Conservation (phyloP, 2,329 filamentous ascomycete genomes). For the Raffaelea albimanens region DNA sequence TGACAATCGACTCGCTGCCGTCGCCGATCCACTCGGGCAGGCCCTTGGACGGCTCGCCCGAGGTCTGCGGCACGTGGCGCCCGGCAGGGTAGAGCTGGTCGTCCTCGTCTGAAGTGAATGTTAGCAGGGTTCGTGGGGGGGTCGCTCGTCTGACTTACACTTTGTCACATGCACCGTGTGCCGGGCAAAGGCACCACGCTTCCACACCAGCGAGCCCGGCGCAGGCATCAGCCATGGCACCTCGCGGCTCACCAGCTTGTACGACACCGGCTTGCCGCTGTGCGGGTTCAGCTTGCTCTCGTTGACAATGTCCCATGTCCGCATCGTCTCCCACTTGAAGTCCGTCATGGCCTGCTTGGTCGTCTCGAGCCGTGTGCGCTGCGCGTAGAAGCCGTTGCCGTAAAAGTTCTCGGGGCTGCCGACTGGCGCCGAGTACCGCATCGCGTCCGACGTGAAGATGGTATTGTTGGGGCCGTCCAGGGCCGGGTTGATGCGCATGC, state of each 20-base stretch:
- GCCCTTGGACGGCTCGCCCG: slow-evolving; percentile 64
- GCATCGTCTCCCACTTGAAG: slow-evolving; percentile 68
- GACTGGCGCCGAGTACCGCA: slow-evolving; percentile 60
- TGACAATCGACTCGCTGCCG: slow-evolving; percentile 58
- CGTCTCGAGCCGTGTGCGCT: slow-evolving; percentile 70
- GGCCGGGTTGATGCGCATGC: slow-evolving; percentile 76
- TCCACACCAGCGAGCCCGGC: slow-evolving; percentile 75
- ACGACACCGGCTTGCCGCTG: slow-evolving; percentile 74
- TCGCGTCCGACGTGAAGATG: slow-evolving; percentile 73
- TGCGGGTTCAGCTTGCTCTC: slow-evolving; percentile 75
- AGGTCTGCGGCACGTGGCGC: slow-evolving; percentile 80
- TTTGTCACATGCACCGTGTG: slow-evolving; percentile 85
- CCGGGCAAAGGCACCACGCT: slow-evolving; percentile 76
- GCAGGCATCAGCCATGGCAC: slow-evolving; percentile 72
- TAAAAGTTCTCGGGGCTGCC: slow-evolving; percentile 77
- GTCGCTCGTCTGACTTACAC: slow-evolving; percentile 47
- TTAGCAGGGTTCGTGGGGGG: background rate
- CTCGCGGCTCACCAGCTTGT: slow-evolving; percentile 85
- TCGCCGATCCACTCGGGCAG: slow-evolving; percentile 71
- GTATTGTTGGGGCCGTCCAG: slow-evolving; percentile 80
- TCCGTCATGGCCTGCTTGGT: slow-evolving; percentile 62
- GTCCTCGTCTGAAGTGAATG: slow-evolving; percentile 51
- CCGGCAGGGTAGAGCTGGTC: slow-evolving; percentile 78
- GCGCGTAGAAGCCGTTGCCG: slow-evolving; percentile 82
- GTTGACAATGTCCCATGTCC: slow-evolving; percentile 89